Evolutionary conservation across 1,284 basidiomycete species (phyloP), one percentile per base, ranked within the genome.

Genomic region (Cystobasidium slooffiae): DNA sequence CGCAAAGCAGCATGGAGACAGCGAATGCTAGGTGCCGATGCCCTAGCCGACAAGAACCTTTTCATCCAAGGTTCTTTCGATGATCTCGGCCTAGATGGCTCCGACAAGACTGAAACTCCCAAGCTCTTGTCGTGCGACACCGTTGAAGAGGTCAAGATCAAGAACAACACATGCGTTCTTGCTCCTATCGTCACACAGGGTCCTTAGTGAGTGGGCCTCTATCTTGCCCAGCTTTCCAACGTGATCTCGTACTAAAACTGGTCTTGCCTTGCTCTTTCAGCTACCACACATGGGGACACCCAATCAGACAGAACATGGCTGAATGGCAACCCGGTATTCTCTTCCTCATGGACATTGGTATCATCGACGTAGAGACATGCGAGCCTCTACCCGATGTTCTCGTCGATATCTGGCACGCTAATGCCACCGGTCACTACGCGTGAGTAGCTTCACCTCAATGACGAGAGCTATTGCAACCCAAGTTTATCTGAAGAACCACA

Each of bases 331-430:
- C 85, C 18, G 87, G 87, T 65, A 80, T 88, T 7, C 80, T 83
- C 43, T 83, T 88, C 78, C 74, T 78, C 72, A 84, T 90, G 76
- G 88, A 91, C 77, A 88, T 91, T 52, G 89, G 89, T 43, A 87
- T 90, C 8, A 89, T 91, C 73, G 89, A 91, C 78, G 87, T 90
- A 8, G 86, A 89, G 77, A 90, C 89, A 0, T 91, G 90, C 83
- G 82, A 88, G 78, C 89, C 90, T 20, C 83, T 90, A 0, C 85
- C 86, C 3, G 86, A 89, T 79, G 88, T 88, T 47, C 85, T 91
- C 39, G 88, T 91, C 24, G 90, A 91, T 78, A 86, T 91, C 53
- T 91, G 90, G 90, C 76, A 79, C 83, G 84, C 84, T 69, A 86
- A 86, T 76, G 83, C 82, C 20, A 82, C 80, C 5, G 82, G 83